Evolutionary conservation across 2,329 filamentous ascomycete genomes (phyloP), one percentile per base, ranked within the genome.

Genomic region (Elsinoe arachidis): DNA sequence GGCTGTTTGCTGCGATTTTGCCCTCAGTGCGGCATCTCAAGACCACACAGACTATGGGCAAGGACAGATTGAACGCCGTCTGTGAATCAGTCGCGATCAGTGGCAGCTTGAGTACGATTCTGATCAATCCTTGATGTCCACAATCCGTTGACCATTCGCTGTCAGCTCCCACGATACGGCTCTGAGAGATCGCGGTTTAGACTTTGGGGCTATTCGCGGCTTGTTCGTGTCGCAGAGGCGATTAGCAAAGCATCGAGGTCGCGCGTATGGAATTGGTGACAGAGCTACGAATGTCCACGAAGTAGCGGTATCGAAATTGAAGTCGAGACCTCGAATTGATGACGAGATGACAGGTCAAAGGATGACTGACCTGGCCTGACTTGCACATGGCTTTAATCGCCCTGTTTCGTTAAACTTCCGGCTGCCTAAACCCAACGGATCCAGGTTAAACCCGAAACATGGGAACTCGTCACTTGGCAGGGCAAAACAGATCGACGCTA

Each of bases 321-420:
- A 26, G 46, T 26, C 46, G 7, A 51, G 14, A 35, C 17, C 26
- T 51, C 34, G 46, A 51, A 51, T 51, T 17, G 46, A 35, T 51
- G 46, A 51, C 46, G 26, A 51, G 46, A 34, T 14, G 46, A 51
- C 26, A 51, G n/a, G 21, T 51, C 46, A 30, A 34, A 51, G 46
- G 46, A 51, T 51, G 46, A 51, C 26, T 51, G 46, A 35, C 26
- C 26, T 15, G 26, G 26, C 26, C 26, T 30, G 26, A 30, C 26
- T 2, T 15, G n/a, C 26, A 51, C 46, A 35, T 51, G 14, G 46
- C 46, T 34, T 35, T 12, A 5, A 35, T 26, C 14, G 26, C 19
- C 30, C 46, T 51, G 46, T 17, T 51, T 51, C 46, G 34, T 51
- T 51, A 51, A 21, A 51, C 46, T 51, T 51, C 15, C 46, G 46